These are phyloP conservation scores for Aspergillus pseudonomiae DNA, from an alignment of 2,329 filamentous ascomycete genomes.

Conservation along the genomic window DNA sequence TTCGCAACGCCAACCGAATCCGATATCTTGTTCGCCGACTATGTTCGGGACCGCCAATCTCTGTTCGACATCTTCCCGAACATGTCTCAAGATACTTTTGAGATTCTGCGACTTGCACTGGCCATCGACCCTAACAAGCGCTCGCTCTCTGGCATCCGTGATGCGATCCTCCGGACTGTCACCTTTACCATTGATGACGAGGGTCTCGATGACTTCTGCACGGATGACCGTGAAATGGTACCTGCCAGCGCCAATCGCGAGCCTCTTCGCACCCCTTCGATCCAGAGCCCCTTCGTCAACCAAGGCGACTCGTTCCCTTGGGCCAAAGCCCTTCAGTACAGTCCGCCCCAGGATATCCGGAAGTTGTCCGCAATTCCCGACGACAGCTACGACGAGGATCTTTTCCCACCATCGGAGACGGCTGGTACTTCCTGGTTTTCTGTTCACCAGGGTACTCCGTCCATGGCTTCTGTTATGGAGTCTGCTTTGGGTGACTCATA, in stretches of 20 bases:
- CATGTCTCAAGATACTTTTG: slow-evolving; percentile 97
- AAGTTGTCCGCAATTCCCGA: slow-evolving; percentile 85
- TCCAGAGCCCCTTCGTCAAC: slow-evolving; percentile 83
- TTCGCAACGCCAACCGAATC: slow-evolving; percentile 87
- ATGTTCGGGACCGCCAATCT: slow-evolving; percentile 88
- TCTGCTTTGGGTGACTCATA: slow-evolving; percentile 81
- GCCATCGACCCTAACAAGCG: slow-evolving; percentile 88
- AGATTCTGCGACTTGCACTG: slow-evolving; percentile 88
- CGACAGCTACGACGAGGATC: slow-evolving; percentile 77
- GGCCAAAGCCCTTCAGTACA: slow-evolving; percentile 85
- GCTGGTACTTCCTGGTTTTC: slow-evolving; percentile 74
- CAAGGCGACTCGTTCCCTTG: slow-evolving; percentile 84
- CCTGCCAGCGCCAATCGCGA: slow-evolving; percentile 86
- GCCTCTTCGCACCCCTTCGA: slow-evolving; percentile 90
- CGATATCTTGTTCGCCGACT: slow-evolving; percentile 93
- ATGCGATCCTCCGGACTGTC: slow-evolving; percentile 76
- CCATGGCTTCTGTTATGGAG: slow-evolving; percentile 80
- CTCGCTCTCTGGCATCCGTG: slow-evolving; percentile 75
- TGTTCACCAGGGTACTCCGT: slow-evolving; percentile 74
- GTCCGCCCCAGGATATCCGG: slow-evolving; percentile 69
- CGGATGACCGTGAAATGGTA: slow-evolving; percentile 73
- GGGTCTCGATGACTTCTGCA: slow-evolving; percentile 89
- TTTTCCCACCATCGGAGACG: slow-evolving; percentile 77
- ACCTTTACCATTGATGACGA: slow-evolving; percentile 96
- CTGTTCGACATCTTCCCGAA: slow-evolving; percentile 97